These are phyloP conservation scores for Saccharomyces hybrid DNA, from an alignment of 1,139 yeast genomes.

Conservation along the genomic window DNA sequence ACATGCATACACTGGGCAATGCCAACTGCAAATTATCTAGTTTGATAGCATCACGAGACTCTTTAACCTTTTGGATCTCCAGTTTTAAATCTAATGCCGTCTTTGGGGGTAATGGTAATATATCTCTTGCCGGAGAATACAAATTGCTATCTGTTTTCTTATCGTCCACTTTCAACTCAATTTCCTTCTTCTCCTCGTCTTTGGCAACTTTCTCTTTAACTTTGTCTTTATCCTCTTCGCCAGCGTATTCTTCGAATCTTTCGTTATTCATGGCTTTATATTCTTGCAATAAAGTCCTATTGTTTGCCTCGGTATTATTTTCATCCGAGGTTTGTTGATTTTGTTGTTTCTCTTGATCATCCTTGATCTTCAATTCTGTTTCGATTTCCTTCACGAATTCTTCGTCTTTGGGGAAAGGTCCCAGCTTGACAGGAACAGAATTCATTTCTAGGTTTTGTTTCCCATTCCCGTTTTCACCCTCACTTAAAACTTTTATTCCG, in stretches of 20 bases:
- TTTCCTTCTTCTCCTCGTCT: constrained; percentile 29
- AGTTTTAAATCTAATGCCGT: constrained; percentile 72
- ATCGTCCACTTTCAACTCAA: constrained; percentile 8
- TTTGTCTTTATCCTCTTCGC: constrained; percentile 4
- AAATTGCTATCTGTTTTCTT: constrained; percentile 34
- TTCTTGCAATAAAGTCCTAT: constrained; percentile 39
- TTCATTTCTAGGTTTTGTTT: constrained; percentile 41
- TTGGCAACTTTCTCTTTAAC: constrained; percentile 6
- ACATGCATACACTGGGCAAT: constrained; percentile 95
- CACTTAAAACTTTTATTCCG: constrained; percentile 33
- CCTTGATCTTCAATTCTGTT: constrained; percentile 71
- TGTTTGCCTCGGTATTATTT: constrained; percentile 1
- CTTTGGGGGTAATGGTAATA: constrained; percentile 77
- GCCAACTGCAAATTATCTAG: constrained; percentile 64
- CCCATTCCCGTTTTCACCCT: constrained; percentile 50
- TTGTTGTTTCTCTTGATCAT: constrained; percentile 40
- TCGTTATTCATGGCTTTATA: constrained; percentile 39
- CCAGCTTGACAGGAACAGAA: constrained; percentile 72
- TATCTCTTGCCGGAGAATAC: constrained; percentile 59
- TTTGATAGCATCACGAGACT: constrained; percentile 66
- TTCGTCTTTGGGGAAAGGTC: constrained; percentile 76
- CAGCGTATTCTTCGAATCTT: constrained; percentile 5
- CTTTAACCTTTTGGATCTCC: constrained; percentile 71
- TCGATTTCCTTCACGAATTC: constrained; percentile 80
- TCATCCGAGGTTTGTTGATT: constrained; percentile 7